Conservation (phyloP, 148 eudicot species). For the Fagopyrum esculentum region DNA sequence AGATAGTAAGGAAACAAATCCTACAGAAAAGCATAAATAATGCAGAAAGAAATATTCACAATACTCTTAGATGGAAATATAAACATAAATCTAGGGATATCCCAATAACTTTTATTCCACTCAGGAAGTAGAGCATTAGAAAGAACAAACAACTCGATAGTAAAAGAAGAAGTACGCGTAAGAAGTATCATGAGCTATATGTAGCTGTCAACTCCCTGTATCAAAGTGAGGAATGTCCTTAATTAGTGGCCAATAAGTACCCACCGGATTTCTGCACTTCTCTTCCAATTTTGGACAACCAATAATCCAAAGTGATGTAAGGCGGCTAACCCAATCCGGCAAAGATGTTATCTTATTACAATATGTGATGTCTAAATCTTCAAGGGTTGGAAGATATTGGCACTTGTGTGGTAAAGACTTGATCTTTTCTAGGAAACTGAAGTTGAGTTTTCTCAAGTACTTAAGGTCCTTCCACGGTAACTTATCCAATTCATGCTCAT, state of each 20-base stretch:
- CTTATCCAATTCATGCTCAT: not conserved
- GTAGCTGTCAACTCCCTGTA: too few species aligned
- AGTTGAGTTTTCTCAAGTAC: not conserved
- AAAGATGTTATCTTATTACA: not conserved
- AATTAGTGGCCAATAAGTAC: not conserved
- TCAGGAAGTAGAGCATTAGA: too few species aligned
- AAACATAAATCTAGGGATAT: too few species aligned
- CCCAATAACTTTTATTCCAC: too few species aligned
- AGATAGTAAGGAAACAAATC: too few species aligned
- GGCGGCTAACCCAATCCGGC: not conserved
- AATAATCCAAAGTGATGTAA: not conserved
- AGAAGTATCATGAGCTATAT: too few species aligned
- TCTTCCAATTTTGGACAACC: not conserved
- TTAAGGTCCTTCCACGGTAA: not conserved
- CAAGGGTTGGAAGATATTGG: not conserved
- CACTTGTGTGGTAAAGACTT: not conserved
- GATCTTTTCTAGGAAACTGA: not conserved
- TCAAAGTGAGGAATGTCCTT: not conserved
- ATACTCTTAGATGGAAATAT: too few species aligned
- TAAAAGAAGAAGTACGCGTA: too few species aligned
- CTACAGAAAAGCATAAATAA: too few species aligned
- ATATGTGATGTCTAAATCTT: not conserved
- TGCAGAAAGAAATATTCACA: too few species aligned
- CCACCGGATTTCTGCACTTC: not conserved
- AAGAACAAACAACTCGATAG: too few species aligned